Conservation (phyloP, 179 eudicot species). For the Vitellaria paradoxa region DNA sequence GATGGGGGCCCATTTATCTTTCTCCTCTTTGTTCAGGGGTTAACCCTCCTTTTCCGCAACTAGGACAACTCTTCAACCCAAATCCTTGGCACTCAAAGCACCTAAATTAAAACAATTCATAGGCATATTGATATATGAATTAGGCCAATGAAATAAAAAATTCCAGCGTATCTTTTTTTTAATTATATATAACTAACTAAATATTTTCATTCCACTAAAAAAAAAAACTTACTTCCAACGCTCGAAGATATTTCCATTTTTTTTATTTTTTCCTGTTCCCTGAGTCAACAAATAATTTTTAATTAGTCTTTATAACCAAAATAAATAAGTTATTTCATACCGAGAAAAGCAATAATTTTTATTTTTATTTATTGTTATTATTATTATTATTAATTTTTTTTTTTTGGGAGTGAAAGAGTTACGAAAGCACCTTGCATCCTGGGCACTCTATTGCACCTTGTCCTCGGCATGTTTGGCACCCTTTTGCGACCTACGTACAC, state of each 20-base stretch:
- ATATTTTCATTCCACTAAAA: not conserved
- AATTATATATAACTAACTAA: not conserved
- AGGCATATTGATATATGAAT: not conserved
- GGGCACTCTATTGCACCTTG: conserved; percentile 83
- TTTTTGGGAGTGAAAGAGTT: not conserved
- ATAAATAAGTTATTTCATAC: too few species aligned
- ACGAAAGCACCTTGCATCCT: conserved; percentile 74
- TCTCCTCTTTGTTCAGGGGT: conserved; percentile 97
- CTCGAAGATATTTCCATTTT: conserved; percentile 93
- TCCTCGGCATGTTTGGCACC: conserved; percentile 64
- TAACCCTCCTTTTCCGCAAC: conserved; percentile 82
- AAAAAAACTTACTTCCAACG: conserved; percentile 77
- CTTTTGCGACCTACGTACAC: conserved; percentile 39
- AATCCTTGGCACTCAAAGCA: conserved; percentile 98
- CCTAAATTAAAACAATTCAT: conserved; percentile 25
- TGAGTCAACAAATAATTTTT: conserved; percentile 17
- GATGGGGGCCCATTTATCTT: conserved; percentile 34
- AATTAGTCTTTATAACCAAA: not conserved
- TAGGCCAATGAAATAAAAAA: not conserved
- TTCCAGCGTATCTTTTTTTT: too few species aligned
- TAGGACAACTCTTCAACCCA: conserved; percentile 77
- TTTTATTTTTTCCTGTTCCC: conserved; percentile 94
- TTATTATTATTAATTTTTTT: not conserved
- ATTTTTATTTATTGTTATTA: not conserved
- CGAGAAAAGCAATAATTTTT: too few species aligned